A percentile compares a stretch with the other conserved stretches of the same genome.
phyloP scores from a whole-genome alignment of 2,329 filamentous ascomycete genomes.

The Fusarium avenaceum region DNA sequence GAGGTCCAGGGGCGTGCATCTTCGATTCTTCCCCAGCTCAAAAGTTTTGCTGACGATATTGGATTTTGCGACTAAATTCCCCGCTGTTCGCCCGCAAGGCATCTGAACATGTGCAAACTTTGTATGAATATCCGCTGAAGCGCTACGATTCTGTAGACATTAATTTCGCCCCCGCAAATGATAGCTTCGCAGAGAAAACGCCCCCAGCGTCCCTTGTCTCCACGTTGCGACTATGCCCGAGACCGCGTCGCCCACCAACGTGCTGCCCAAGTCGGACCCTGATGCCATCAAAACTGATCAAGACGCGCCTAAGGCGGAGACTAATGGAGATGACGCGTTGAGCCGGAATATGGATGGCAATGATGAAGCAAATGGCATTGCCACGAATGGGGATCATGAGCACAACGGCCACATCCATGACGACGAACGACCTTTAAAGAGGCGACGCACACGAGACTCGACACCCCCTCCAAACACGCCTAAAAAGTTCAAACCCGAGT shows the following conservation, averaged over 20 bases:
- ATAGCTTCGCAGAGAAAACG: conserved; percentile 68
- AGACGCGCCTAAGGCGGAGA: conserved; percentile 39
- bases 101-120: conserved; percentile 69
- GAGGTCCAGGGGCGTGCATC: conserved; percentile 45
- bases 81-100: conserved; percentile 61
- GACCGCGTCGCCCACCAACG: conserved; percentile 69
- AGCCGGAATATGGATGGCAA: conserved; percentile 30
- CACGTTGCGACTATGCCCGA: conserved; percentile 68
- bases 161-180: conserved; percentile 70
- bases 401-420: conserved; percentile 56
- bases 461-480: conserved; percentile 58
- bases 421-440: conserved; percentile 71
- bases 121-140: conserved; percentile 60
- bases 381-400: conserved; percentile 54
- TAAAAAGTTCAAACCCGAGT: conserved; percentile 67
- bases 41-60: conserved; percentile 67
- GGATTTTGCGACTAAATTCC: conserved; percentile 60
- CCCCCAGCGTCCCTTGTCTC: conserved; percentile 60
- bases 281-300: conserved; percentile 46
- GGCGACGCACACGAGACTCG: conserved; percentile 70
- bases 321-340: conserved; percentile 40
- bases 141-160: conserved; percentile 66
- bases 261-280: conserved; percentile 51
- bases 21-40: conserved; percentile 52
- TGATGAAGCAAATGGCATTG: conserved; percentile 45